Evolutionary conservation across 2,329 filamentous ascomycete species (phyloP).

Genomic region (Aspergillus eucalypticola): DNA sequence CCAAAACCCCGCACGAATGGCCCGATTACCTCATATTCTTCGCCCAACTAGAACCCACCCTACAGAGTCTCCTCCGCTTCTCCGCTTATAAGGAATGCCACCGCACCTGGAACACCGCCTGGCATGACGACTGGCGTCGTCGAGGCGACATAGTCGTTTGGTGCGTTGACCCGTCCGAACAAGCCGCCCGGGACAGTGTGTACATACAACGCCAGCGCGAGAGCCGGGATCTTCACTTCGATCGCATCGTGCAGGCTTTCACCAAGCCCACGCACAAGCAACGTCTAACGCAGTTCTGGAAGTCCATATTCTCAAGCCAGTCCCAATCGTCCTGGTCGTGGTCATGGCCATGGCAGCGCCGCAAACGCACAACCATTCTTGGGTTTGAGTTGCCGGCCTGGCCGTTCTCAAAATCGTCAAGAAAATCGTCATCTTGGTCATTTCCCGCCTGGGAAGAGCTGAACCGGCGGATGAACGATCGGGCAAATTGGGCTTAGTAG

Average conservation of each 20-base stretch:
- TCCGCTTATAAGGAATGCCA: constrained; percentile 59
- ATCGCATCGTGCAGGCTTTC: constrained; percentile 38
- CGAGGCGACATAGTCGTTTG: constrained; percentile 65
- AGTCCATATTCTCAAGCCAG: neutral
- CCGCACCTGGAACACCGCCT: constrained; percentile 62
- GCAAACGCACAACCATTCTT: constrained; percentile 12
- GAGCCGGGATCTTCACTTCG: constrained; percentile 28
- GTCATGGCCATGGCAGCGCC: constrained; percentile 26
- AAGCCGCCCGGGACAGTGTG: constrained; percentile 36
- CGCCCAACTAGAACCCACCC: constrained; percentile 55
- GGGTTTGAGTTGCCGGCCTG: constrained; percentile 15
- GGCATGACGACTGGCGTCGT: constrained; percentile 63
- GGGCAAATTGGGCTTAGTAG: neutral
- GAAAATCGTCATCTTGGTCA: constrained; percentile 6
- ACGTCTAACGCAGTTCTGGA: constrained; percentile 14
- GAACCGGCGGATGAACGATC: neutral
- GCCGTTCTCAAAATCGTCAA: constrained; percentile 11
- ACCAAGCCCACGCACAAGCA: constrained; percentile 25
- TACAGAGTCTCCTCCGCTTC: constrained; percentile 45
- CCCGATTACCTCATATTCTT: constrained; percentile 57
- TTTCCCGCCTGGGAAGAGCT: neutral
- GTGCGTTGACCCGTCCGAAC: constrained; percentile 47
- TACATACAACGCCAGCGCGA: constrained; percentile 2
- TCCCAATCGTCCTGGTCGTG: constrained; percentile 22
- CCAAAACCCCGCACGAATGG: constrained; percentile 40